Base-by-base conservation (phyloP, 768 basidiomycete genomes). In the Pisolithus marmoratus region DNA sequence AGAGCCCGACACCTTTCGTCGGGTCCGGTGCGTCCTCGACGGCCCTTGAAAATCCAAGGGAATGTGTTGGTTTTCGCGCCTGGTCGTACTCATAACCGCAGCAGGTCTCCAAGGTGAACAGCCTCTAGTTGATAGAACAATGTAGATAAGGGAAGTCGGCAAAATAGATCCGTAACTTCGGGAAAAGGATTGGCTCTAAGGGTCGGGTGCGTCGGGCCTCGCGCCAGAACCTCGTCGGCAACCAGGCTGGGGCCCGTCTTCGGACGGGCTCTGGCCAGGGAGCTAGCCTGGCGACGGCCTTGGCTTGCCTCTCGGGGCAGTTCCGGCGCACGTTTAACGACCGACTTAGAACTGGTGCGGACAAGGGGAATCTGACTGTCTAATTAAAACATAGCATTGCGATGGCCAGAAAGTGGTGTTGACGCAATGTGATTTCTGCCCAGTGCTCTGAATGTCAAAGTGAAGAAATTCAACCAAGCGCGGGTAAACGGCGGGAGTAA, bases 361-460 rank as follows among this genome's bases (percentile, higher is more conserved):
- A 83, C 82, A 80, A 80, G 82, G 83, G 82, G 82, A 83, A 84
- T 83, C 81, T 80, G 83, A 83, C 82, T 83, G 82, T 83, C 81
- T 84, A 83, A 84, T 83, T 83, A 83, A 83, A 83, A 83, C 82
- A 83, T 80, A 84, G 83, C 82, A 83, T 83, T 83, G 81, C 74
- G 78, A 82, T 81, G 80, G 79, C 74, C 79, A 75, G 72, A 82
- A 82, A 69, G 23, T 36, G 29, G 2, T 22, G 22, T 26, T 26
- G 26, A 26, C 26, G 26, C 26, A 26, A 26, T 26, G 26, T 26
- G 26, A 26, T 26, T 26, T 26, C 26, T 26, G 26, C 26, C 26
- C 26, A 26, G 26, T 26, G 26, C 26, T 26, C 26, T 26, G 26
- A 26, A 26, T 26, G 26, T 26, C 26, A n/a, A 26, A 26, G 26